A percentile compares a stretch with the other conserved stretches of the same genome.
phyloP scores from a whole-genome alignment of 148 eudicot genomes.

The Euryodendron excelsum region DNA sequence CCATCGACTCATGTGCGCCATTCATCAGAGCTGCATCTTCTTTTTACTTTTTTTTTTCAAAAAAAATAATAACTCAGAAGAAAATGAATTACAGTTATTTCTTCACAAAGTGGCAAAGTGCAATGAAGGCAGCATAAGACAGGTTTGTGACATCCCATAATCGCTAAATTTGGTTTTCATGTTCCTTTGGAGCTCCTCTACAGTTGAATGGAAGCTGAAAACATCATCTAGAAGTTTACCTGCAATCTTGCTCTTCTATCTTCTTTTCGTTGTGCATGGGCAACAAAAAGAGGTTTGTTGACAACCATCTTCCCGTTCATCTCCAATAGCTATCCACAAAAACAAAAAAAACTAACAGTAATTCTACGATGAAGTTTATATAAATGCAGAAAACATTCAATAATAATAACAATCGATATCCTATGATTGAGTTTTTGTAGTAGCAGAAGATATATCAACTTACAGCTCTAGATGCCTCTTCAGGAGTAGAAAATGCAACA shows the following conservation, averaged over 20 bases:
- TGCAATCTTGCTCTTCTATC: constrained; percentile 82
- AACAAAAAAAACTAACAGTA: neutral
- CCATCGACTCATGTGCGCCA: neutral
- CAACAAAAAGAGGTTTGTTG: constrained; percentile 88
- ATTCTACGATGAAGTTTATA: neutral
- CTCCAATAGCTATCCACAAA: constrained; percentile 50
- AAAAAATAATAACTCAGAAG: neutral
- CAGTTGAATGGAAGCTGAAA: neutral
- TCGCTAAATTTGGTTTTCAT: neutral
- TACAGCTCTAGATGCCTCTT: constrained; percentile 93
- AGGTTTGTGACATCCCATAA: neutral
- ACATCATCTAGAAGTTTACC: constrained; percentile 32
- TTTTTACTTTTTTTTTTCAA: neutral
- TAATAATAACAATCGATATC: neutral
- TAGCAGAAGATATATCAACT: constrained; percentile 27
- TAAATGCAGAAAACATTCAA: neutral
- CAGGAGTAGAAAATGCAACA: constrained; percentile 84
- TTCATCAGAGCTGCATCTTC: neutral
- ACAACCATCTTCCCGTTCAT: constrained; percentile 88
- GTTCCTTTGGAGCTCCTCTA: neutral
- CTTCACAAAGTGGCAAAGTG: neutral
- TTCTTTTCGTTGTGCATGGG: constrained; percentile 86
- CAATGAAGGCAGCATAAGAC: neutral
- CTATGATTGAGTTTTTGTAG: neutral
- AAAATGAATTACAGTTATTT: neutral